Conservation (phyloP, 2,329 filamentous ascomycete species). For the Byssochlamys sp. region DNA sequence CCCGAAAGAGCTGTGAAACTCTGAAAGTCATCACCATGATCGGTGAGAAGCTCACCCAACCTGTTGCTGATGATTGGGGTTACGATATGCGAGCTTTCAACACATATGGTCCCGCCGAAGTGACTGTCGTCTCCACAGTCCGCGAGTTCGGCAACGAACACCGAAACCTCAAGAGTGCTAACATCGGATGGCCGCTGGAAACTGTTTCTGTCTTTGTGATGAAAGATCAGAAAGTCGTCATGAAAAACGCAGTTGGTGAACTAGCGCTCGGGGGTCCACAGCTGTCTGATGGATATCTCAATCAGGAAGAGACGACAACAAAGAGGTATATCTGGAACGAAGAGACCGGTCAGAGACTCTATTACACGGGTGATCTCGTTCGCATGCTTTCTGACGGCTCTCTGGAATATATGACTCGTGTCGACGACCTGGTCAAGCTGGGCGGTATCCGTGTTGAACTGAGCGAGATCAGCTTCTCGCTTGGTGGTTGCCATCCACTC, state of each 20-base stretch:
- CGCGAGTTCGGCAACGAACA: conserved; percentile 18
- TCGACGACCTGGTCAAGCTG: conserved; percentile 20
- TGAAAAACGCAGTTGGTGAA: conserved; percentile 20
- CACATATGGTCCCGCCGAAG: conserved; percentile 33
- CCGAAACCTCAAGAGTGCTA: conserved; percentile 17
- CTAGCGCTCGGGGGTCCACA: conserved; percentile 21
- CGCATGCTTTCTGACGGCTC: conserved; percentile 16
- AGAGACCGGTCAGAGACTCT: conserved; percentile 14
- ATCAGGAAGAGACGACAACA: conserved; percentile 19
- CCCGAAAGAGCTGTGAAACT: conserved; percentile 17
- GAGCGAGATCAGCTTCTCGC: conserved; percentile 23
- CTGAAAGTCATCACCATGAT: conserved; percentile 26
- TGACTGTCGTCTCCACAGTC: conserved; percentile 23
- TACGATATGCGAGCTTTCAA: conserved; percentile 27
- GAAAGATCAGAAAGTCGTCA: conserved; percentile 14
- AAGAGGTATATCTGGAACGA: conserved; percentile 23
- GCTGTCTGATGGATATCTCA: conserved; percentile 21
- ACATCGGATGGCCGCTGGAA: conserved; percentile 24
- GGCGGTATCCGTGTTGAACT: conserved; percentile 20
- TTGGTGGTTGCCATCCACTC: conserved; percentile 20
- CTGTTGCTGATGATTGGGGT: conserved; percentile 30
- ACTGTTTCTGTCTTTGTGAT: conserved; percentile 22
- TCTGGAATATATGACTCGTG: conserved; percentile 18
- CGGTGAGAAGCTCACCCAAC: conserved; percentile 24
- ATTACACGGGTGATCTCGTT: conserved; percentile 27